phyloP scores from a whole-genome alignment of 495 filamentous ascomycete genomes.

The Tetracladium setigerum region DNA sequence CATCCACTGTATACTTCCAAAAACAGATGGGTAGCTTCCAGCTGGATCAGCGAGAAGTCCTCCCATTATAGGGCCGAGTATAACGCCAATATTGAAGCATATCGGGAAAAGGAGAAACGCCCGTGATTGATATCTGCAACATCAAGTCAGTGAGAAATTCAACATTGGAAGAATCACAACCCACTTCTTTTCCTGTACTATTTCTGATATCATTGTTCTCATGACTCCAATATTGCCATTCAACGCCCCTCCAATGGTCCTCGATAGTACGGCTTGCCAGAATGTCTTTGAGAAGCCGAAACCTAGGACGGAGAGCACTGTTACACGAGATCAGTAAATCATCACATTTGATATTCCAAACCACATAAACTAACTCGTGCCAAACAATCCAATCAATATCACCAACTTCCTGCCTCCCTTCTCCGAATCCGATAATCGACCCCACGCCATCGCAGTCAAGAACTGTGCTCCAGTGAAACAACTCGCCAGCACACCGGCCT shows the following conservation, averaged over 20 bases:
- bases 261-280: conserved; percentile 63
- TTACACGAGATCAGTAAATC: conserved; percentile 70
- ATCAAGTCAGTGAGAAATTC: neutral
- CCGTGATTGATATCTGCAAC: conserved; percentile 70
- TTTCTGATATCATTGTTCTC: conserved; percentile 71
- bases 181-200: conserved; percentile 54
- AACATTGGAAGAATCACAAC: conserved; percentile 23
- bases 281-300: conserved; percentile 76
- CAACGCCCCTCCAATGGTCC: conserved; percentile 63
- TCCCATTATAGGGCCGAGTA: conserved; percentile 66
- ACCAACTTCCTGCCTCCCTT: conserved; percentile 69
- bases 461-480: conserved; percentile 79
- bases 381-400: conserved; percentile 63
- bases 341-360: conserved; percentile 43
- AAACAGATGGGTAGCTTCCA: conserved; percentile 55
- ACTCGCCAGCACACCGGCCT: conserved; percentile 70
- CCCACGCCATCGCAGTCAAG: conserved; percentile 79
- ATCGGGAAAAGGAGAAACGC: conserved; percentile 74
- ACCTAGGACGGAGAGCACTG: conserved; percentile 59
- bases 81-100: conserved; percentile 71
- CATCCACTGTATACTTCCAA: conserved; percentile 64
- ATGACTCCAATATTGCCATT: conserved; percentile 81
- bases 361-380: conserved; percentile 34
- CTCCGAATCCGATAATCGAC: conserved; percentile 62
- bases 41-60: conserved; percentile 70